phyloP scores from a whole-genome alignment of 441 rosid species.

The Macaranga tanarius region DNA sequence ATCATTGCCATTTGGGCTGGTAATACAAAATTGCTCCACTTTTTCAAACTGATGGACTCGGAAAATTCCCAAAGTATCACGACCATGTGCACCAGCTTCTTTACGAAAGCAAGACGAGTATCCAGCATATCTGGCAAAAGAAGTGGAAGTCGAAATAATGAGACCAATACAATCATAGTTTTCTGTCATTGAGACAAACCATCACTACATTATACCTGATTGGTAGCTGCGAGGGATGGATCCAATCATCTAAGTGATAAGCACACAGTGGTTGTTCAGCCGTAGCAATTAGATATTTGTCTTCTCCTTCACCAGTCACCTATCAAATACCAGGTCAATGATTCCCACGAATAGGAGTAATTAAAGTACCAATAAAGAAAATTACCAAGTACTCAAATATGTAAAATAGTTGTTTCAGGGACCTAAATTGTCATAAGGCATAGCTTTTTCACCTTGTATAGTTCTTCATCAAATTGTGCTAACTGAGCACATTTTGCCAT shows the following conservation, averaged over 20 bases:
- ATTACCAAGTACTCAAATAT: background rate
- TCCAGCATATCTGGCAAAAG: constrained; percentile 74
- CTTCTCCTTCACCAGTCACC: constrained; percentile 98
- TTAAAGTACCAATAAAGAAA: background rate
- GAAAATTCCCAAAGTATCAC: constrained; percentile 80
- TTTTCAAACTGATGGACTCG: constrained; percentile 90
- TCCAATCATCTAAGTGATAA: constrained; percentile 87
- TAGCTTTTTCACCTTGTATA: constrained; percentile 60
- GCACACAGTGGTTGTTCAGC: constrained; percentile 93
- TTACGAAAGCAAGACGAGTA: constrained; percentile 83
- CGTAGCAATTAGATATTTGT: constrained; percentile 93
- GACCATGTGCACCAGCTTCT: constrained; percentile 91
- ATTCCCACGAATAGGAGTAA: background rate
- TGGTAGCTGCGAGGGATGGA: constrained; percentile 84
- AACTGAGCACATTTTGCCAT: constrained; percentile 95
- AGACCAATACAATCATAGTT: constrained; percentile 14
- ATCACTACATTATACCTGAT: constrained; percentile 44
- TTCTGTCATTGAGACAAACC: background rate
- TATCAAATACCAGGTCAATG: constrained; percentile 22
- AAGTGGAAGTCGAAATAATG: background rate
- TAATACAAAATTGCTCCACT: constrained; percentile 79
- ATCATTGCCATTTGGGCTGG: constrained; percentile 70
- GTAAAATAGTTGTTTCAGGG: background rate
- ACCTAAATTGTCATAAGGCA: background rate
- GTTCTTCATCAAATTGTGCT: constrained; percentile 93